These are phyloP conservation scores for Cordyceps tenuipes DNA, from an alignment of 2,329 filamentous ascomycete species.

Conservation along the genomic window DNA sequence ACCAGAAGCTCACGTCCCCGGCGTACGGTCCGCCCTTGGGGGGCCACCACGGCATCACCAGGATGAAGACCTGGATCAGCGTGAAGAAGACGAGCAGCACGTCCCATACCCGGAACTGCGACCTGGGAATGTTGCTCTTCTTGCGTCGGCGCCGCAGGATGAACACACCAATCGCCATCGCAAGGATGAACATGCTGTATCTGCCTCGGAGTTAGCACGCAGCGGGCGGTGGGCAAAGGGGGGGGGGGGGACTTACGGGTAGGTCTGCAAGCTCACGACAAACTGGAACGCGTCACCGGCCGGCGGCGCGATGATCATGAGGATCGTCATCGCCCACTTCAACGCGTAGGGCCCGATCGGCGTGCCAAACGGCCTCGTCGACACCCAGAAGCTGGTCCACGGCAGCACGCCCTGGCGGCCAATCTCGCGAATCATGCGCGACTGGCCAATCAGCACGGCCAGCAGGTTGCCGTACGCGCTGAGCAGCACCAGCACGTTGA, in stretches of 20 bases:
- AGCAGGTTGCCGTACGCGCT: slow-evolving; percentile 53
- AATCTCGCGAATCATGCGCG: slow-evolving; percentile 51
- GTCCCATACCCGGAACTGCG: slow-evolving; percentile 53
- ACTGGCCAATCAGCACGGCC: slow-evolving; percentile 45
- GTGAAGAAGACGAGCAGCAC: slow-evolving; percentile 50
- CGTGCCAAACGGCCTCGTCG: slow-evolving; percentile 55
- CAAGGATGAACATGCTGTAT: slow-evolving; percentile 46
- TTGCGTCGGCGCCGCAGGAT: slow-evolving; percentile 47
- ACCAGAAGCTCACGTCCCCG: slow-evolving; percentile 66
- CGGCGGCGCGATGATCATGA: slow-evolving; percentile 53
- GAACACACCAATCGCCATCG: slow-evolving; percentile 49
- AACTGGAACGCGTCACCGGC: slow-evolving; percentile 59
- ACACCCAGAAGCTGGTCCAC: slow-evolving; percentile 53
- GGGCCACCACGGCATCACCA: slow-evolving; percentile 66
- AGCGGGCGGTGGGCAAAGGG: not conserved
- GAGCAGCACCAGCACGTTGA: slow-evolving; percentile 50
- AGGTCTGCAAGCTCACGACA: slow-evolving; percentile 50
- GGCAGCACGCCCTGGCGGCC: slow-evolving; percentile 54
- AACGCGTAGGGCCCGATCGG: slow-evolving; percentile 50
- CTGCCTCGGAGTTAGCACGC: not conserved
- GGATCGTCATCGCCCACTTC: slow-evolving; percentile 47
- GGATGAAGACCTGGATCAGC: slow-evolving; percentile 49
- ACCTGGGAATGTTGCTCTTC: slow-evolving; percentile 36
- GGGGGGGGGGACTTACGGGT: slow-evolving; percentile 32
- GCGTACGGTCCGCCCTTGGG: slow-evolving; percentile 49